Percentiles rank a stretch among this genome's conserved stretches.
phyloP scores from a whole-genome alignment of 2,329 filamentous ascomycete species.

The Fusarium temperatum region DNA sequence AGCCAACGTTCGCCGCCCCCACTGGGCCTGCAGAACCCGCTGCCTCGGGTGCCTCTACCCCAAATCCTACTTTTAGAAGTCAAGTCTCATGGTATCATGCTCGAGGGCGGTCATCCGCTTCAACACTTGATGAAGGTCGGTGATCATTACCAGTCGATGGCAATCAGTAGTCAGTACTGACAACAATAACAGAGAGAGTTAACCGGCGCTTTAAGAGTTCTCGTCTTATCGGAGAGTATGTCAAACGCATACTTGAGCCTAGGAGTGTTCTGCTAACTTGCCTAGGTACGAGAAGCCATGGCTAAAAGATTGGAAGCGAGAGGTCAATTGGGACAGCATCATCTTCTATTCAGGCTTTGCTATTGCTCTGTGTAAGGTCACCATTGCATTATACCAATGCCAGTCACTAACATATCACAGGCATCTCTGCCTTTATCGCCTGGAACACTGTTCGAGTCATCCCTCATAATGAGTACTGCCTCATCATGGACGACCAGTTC shows the following conservation, averaged over 20 bases:
- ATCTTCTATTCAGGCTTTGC: conserved; percentile 38
- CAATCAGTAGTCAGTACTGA: not conserved
- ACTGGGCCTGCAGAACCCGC: not conserved
- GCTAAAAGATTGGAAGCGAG: conserved; percentile 28
- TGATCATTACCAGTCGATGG: not conserved
- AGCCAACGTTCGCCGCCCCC: not conserved
- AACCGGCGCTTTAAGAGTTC: not conserved
- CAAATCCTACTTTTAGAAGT: not conserved
- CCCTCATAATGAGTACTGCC: conserved; percentile 24
- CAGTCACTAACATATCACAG: not conserved
- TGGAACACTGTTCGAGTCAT: conserved; percentile 19
- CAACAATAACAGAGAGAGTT: not conserved
- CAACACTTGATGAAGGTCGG: not conserved
- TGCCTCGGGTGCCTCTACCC: not conserved
- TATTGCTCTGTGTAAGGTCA: conserved; percentile 30
- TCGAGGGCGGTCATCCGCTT: not conserved
- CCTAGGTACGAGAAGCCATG: conserved; percentile 41
- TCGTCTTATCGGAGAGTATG: not conserved
- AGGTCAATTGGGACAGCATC: conserved; percentile 40
- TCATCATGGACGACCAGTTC: conserved; percentile 39
- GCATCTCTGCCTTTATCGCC: conserved; percentile 14
- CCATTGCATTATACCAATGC: conserved; percentile 1
- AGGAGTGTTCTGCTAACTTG: not conserved
- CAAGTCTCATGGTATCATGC: not conserved
- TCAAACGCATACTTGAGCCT: not conserved